Base-by-base conservation (phyloP, 2,329 filamentous ascomycete genomes). In the Xylaria multiplex region DNA sequence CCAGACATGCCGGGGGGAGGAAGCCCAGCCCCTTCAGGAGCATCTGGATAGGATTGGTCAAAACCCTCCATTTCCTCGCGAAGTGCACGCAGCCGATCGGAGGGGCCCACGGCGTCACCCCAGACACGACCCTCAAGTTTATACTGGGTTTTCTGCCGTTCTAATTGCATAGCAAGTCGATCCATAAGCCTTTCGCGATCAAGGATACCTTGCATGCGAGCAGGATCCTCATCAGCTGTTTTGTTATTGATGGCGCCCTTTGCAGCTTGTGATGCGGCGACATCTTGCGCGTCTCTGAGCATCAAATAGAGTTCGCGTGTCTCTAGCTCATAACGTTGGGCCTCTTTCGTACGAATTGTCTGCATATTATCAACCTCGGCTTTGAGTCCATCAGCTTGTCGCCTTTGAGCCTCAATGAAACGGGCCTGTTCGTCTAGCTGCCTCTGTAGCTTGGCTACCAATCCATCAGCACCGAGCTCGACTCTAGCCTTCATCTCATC, bases 231-330 rank as follows among this genome's bases (percentile, higher is more conserved):
- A 46, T 88, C 85, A 55, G 79, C 85, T 45, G 89, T 80, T 70
- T 83, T 84, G 62, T 79, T 83, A 46, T 82, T 82, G 72, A 84
- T 81, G 59, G 79, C 82, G 69, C 82, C 82, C 77, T 88, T 89
- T 62, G 81, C 81, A 60, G 93, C 92, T 73, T 93, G 92, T 3
- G 95, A 93, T 27, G 93, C 94, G 52, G 95, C 95, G 71, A 97
- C 93, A 75, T 99, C 95, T 79, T 98, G 95, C 43, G 96, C 95
- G 79, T 99, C 96, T 67, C 95, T 90, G 70, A 99, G 90, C 96
- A 99, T 99, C 63, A 99, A 90, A 79, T 98, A 99, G 24, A 99
- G 82, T 80, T 99, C 96, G 81, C 96, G 87, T 1, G 95, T 98
- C 81, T 99, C 96, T 35, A 99, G 83, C 80, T 99, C 96, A 75